Conservation (phyloP, 78 protist species). For the Dictyostelium intermedium region DNA sequence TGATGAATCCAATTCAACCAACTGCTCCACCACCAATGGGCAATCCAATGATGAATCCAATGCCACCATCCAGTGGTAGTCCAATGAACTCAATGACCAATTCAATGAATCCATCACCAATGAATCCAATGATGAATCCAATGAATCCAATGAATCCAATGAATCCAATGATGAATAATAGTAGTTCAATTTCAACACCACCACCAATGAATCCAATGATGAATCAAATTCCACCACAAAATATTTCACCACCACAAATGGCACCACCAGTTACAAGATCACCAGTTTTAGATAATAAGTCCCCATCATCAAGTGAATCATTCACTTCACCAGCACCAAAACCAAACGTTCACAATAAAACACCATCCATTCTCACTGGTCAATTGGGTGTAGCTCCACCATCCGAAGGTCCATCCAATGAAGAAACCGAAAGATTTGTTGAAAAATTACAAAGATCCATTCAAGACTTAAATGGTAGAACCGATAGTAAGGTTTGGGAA, state of each 20-base stretch:
- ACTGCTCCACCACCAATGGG: conserved; percentile 17
- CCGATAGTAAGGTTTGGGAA: conserved; percentile 37
- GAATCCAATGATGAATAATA: background rate
- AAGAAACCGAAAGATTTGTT: background rate
- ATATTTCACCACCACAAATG: conserved; percentile 26
- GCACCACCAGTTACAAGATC: conserved; percentile 7
- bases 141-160: background rate
- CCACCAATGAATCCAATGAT: conserved; percentile 19
- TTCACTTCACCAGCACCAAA: conserved; percentile 53
- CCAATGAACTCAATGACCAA: conserved; percentile 14
- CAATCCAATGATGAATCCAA: background rate
- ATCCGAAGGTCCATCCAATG: background rate
- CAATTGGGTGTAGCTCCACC: background rate
- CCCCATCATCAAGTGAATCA: background rate
- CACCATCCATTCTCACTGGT: conserved; percentile 7
- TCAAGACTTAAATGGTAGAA: background rate
- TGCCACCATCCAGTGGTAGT: background rate
- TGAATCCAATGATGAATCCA: background rate
- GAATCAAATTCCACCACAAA: background rate
- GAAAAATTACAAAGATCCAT: background rate
- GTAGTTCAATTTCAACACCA: background rate
- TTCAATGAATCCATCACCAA: background rate
- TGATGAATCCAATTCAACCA: background rate
- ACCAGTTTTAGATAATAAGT: background rate
- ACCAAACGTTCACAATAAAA: conserved; percentile 62